phyloP scores from a whole-genome alignment of 805 yeast genomes.

The Cyberlindnera maclurae region DNA sequence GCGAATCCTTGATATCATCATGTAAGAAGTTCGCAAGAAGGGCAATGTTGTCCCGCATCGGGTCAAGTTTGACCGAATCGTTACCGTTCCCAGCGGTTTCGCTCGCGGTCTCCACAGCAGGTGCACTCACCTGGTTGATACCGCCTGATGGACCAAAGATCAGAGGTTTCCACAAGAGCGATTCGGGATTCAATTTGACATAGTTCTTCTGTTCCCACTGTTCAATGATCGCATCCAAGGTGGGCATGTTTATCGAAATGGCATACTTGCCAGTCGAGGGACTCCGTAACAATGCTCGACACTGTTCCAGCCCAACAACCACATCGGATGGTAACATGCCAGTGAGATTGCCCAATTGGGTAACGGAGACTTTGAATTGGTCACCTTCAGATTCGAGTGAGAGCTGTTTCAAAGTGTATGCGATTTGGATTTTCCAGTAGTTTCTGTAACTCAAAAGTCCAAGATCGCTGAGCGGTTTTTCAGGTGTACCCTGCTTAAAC shows the following conservation, averaged over 20 bases:
- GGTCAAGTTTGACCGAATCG: conserved; percentile 20
- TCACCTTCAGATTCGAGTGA: conserved; percentile 3
- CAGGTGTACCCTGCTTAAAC: conserved; percentile 84
- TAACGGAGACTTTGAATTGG: conserved; percentile 39
- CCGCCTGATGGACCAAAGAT: conserved; percentile 86
- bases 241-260: conserved; percentile 40
- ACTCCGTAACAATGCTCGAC: conserved; percentile 51
- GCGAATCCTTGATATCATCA: conserved; percentile 62
- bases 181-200: conserved; percentile 41
- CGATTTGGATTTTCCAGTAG: conserved; percentile 72
- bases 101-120: conserved; percentile 23
- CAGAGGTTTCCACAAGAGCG: conserved; percentile 73
- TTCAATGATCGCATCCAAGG: conserved; percentile 34
- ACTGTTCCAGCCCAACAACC: conserved; percentile 74
- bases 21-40: conserved; percentile 51
- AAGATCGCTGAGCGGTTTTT: conserved; percentile 83
- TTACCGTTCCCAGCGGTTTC: conserved; percentile 4
- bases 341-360: conserved; percentile 56
- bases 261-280: conserved; percentile 41
- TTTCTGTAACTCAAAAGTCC: conserved; percentile 81
- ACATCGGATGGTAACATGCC: conserved; percentile 89
- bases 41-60: conserved; percentile 41
- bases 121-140: conserved; percentile 42
- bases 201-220: conserved; percentile 52
- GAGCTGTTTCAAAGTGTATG: conserved; percentile 30